These are phyloP conservation scores for Erodium texanum DNA, from an alignment of 441 rosid genomes.

Conservation along the genomic window DNA sequence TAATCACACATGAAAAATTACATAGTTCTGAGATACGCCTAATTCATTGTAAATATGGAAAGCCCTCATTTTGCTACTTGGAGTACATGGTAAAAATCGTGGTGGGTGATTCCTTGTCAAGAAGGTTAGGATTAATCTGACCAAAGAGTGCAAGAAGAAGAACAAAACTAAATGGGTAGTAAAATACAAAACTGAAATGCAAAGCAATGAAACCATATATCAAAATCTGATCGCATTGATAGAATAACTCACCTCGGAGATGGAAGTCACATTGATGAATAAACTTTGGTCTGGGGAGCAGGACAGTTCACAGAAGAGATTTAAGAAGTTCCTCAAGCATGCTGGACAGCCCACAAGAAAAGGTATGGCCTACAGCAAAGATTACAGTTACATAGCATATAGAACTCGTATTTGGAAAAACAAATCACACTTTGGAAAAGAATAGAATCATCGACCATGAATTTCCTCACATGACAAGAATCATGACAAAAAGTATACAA, in stretches of 20 bases:
- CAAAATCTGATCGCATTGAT: constrained; percentile 2
- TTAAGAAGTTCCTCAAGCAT: constrained; percentile 66
- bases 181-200: constrained; percentile 6
- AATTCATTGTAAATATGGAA: background rate
- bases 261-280: constrained; percentile 59
- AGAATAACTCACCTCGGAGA: constrained; percentile 41
- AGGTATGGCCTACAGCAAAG: constrained; percentile 50
- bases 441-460: background rate
- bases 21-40: background rate
- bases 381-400: background rate
- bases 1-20: background rate
- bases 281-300: constrained; percentile 69
- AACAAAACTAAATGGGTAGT: background rate
- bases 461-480: background rate
- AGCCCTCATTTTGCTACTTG: background rate
- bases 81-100: background rate
- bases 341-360: constrained; percentile 77
- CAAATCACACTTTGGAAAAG: background rate
- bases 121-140: background rate
- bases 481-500: background rate
- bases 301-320: constrained; percentile 63
- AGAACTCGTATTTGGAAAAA: constrained; percentile 12
- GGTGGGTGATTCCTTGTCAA: background rate
- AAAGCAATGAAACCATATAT: background rate
- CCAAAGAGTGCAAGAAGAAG: background rate